A percentile compares a stretch with the other conserved stretches of the same genome.
Conservation (phyloP, 2,329 filamentous ascomycete species). For the Cladophialophora yegresii region DNA sequence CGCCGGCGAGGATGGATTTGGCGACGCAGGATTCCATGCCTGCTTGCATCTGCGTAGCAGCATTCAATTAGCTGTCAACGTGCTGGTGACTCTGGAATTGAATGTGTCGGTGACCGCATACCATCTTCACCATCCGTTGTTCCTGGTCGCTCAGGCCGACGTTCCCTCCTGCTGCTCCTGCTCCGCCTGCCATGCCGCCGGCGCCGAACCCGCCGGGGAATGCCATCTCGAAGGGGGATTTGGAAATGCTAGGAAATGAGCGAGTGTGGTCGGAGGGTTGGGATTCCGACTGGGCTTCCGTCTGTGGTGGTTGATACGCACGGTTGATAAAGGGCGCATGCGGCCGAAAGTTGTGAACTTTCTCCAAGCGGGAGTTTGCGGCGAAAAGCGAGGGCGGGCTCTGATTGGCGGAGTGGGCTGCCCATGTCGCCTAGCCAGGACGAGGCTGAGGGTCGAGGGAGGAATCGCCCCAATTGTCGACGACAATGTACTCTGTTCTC, state of each 20-base stretch:
- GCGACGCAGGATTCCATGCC: slow-evolving; percentile 90
- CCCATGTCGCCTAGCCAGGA: neutral
- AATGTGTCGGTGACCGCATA: slow-evolving; percentile 34
- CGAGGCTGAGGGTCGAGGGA: slow-evolving; percentile 6
- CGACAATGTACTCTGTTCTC: too few species aligned
- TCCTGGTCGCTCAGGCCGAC: slow-evolving; percentile 51
- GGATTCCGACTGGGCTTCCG: too few species aligned
- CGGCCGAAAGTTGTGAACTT: neutral
- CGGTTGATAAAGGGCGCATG: neutral
- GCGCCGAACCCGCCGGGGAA: slow-evolving; percentile 22
- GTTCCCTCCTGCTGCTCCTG: slow-evolving; percentile 30
- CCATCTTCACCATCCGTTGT: slow-evolving; percentile 52
- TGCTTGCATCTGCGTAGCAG: slow-evolving; percentile 65
- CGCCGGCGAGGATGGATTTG: slow-evolving; percentile 86
- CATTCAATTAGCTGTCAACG: neutral
- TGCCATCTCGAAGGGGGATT: slow-evolving; percentile 16
- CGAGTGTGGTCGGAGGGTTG: slow-evolving; percentile 8
- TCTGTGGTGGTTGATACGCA: neutral
- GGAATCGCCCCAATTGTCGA: neutral
- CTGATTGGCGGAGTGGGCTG: slow-evolving; percentile 19
- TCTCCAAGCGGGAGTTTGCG: slow-evolving; percentile 20
- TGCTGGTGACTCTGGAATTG: too few species aligned
- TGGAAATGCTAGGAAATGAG: neutral
- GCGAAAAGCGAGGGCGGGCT: slow-evolving; percentile 4
- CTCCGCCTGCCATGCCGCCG: slow-evolving; percentile 36